Conservation (phyloP, 1,284 basidiomycete genomes). For the Heliocybe sulcata region DNA sequence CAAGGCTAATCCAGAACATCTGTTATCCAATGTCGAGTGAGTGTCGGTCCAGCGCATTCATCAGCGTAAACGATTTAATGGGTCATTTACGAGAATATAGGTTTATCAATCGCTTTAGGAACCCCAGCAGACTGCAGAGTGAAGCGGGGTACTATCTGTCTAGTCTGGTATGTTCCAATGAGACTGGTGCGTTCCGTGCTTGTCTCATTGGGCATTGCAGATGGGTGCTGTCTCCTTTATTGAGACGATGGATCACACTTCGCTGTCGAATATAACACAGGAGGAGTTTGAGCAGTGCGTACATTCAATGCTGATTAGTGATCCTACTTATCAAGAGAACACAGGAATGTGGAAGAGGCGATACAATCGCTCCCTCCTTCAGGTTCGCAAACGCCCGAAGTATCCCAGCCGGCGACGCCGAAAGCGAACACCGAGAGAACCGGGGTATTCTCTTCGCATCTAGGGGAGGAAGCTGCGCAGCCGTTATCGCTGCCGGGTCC, state of each 20-base stretch:
- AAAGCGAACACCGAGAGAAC: slow-evolving; percentile 6
- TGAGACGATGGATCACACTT: slow-evolving; percentile 94
- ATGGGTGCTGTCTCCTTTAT: slow-evolving; percentile 93
- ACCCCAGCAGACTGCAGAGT: slow-evolving; percentile 83
- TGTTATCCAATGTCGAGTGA: slow-evolving; percentile 93
- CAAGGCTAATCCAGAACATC: slow-evolving; percentile 87
- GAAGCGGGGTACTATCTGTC: slow-evolving; percentile 98
- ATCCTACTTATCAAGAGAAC: slow-evolving; percentile 1
- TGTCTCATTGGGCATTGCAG: slow-evolving; percentile 26
- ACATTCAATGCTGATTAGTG: background rate
- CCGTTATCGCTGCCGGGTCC: slow-evolving; percentile 63
- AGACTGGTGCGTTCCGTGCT: too few relatives aligned
- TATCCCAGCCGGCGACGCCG: slow-evolving; percentile 12
- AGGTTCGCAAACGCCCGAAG: slow-evolving; percentile 39
- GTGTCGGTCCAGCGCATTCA: slow-evolving; percentile 19
- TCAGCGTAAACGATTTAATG: background rate
- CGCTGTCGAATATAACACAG: slow-evolving; percentile 87
- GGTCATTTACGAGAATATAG: slow-evolving; percentile 29
- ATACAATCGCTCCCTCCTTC: slow-evolving; percentile 71
- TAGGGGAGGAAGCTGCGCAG: slow-evolving; percentile 82
- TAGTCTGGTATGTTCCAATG: slow-evolving; percentile 58
- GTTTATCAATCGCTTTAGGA: slow-evolving; percentile 94
- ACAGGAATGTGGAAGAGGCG: slow-evolving; percentile 76
- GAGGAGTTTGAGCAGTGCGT: slow-evolving; percentile 83
- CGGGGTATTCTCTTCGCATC: slow-evolving; percentile 38